These are phyloP conservation scores for Sherardia arvensis DNA, from an alignment of 257 asterid species.

Conservation along the genomic window DNA sequence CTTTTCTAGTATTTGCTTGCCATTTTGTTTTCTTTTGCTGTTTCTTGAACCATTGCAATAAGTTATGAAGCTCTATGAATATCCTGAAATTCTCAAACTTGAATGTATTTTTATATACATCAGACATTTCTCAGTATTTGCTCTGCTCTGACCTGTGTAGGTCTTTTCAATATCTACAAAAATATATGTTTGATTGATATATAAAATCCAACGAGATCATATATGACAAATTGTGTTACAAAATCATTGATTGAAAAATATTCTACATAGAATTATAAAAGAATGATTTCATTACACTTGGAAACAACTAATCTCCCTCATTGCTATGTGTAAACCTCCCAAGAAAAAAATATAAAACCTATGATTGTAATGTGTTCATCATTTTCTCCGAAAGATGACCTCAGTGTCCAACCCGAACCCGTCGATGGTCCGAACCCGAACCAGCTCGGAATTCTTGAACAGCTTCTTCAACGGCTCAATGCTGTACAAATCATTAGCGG, in stretches of 20 bases:
- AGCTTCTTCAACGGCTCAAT: slow-evolving; percentile 63
- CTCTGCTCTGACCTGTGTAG: no score
- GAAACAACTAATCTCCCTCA: not conserved
- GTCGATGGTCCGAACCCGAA: slow-evolving; percentile 49
- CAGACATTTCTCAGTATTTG: no score
- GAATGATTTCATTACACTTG: slow-evolving; percentile 4
- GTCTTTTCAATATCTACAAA: no score
- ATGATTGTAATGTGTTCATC: not conserved
- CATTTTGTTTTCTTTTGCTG: not conserved
- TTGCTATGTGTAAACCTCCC: not conserved
- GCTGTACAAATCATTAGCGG: slow-evolving; percentile 80
- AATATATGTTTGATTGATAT: no score
- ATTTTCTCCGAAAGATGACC: slow-evolving; percentile 53
- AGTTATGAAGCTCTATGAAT: not conserved
- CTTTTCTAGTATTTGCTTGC: not conserved
- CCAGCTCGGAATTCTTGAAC: slow-evolving; percentile 54
- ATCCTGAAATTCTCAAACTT: no score
- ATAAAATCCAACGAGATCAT: no score
- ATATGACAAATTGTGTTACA: no score
- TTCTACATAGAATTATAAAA: not conserved
- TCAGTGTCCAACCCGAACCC: slow-evolving; percentile 93
- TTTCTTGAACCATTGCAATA: no score
- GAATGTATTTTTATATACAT: no score
- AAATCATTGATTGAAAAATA: no score
- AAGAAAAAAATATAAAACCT: not conserved